Evolutionary conservation across 2,329 filamentous ascomycete species (phyloP).

Genomic region (Sporothrix phasma): DNA sequence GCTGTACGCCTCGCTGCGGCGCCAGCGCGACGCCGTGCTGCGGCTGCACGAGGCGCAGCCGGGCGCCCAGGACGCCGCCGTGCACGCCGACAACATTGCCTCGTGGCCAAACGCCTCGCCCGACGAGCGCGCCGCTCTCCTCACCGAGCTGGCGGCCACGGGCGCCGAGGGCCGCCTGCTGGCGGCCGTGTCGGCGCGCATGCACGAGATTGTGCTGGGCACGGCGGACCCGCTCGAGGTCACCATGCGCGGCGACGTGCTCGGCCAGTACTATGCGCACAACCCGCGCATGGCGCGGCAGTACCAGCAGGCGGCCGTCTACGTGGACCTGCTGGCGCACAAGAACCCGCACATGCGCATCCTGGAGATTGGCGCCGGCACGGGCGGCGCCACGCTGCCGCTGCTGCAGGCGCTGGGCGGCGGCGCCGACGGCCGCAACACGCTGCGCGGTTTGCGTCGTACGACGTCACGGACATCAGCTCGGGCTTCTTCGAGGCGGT

Average conservation of each 20-base stretch:
- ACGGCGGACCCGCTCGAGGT: conserved; percentile 24
- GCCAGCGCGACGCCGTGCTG: conserved; percentile 15
- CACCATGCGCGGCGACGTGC: conserved; percentile 23
- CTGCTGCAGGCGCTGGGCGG: conserved; percentile 17
- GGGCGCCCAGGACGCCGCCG: neutral
- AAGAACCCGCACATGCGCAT: conserved; percentile 25
- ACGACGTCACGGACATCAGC: conserved; percentile 36
- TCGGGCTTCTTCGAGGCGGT: conserved; percentile 31
- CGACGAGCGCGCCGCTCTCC: conserved; percentile 3
- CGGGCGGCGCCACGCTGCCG: conserved; percentile 23
- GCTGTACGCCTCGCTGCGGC: conserved; percentile 13
- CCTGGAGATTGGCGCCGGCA: conserved; percentile 31
- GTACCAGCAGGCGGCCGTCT: conserved; percentile 18
- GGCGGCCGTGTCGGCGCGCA: conserved; percentile 10
- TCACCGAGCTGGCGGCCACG: neutral
- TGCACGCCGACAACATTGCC: conserved; percentile 12
- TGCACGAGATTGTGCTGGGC: conserved; percentile 22
- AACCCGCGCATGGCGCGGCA: conserved; percentile 20
- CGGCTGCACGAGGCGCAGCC: neutral
- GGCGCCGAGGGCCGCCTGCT: conserved; percentile 18
- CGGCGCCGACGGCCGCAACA: neutral
- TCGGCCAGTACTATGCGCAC: conserved; percentile 19
- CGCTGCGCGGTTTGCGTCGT: conserved; percentile 19
- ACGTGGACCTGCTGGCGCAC: conserved; percentile 17
- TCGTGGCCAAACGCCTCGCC: conserved; percentile 15